Evolutionary conservation across 2,329 filamentous ascomycete genomes (phyloP).

Genomic region (Aspergillus puulaauensis): DNA sequence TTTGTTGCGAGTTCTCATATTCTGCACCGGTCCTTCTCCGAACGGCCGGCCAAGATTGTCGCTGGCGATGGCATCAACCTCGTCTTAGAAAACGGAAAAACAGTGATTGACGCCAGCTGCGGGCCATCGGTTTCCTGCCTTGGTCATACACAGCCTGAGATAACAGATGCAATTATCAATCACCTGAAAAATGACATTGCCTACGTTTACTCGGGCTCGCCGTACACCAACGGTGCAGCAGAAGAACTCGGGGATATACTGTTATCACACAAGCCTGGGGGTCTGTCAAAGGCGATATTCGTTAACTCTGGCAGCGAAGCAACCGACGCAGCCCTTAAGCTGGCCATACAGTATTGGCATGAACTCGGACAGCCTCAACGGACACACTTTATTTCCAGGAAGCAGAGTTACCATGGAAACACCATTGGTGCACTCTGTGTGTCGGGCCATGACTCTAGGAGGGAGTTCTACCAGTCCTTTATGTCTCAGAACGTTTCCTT

Average conservation of each 20-base stretch:
- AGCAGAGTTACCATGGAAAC: neutral
- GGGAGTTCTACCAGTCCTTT: neutral
- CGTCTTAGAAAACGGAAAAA: too few relatives aligned
- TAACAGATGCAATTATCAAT: too few relatives aligned
- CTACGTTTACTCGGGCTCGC: too few relatives aligned
- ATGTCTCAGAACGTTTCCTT: neutral
- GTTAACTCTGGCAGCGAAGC: neutral
- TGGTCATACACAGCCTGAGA: too few relatives aligned
- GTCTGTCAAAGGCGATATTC: neutral
- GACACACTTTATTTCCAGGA: neutral
- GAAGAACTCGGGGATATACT: neutral
- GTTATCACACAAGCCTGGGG: neutral
- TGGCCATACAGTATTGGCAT: neutral
- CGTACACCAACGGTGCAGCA: neutral
- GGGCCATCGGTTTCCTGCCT: too few relatives aligned
- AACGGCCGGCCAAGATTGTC: neutral
- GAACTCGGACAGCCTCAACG: neutral
- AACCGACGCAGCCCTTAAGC: neutral
- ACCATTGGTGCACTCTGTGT: neutral
- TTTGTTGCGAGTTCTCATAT: neutral
- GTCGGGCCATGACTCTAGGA: neutral
- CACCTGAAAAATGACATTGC: too few relatives aligned
- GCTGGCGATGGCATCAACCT: neutral
- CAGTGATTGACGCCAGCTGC: too few relatives aligned
- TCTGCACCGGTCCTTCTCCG: neutral